These are phyloP conservation scores for Chrysoporthe deuterocubensis DNA, from an alignment of 2,329 filamentous ascomycete species.

Conservation along the genomic window DNA sequence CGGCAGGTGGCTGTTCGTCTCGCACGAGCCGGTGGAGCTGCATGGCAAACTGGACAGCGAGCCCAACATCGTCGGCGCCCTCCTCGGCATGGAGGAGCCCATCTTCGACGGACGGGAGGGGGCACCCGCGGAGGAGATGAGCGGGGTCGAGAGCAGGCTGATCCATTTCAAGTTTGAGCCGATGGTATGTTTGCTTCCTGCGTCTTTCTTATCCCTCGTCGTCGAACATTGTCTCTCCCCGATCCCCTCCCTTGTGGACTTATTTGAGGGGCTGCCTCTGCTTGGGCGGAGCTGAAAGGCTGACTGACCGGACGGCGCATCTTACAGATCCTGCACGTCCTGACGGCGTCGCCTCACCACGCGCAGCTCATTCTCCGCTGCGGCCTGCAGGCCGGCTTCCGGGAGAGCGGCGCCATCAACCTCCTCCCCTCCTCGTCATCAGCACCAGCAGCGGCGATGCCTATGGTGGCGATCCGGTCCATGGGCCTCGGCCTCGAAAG, in stretches of 20 bases:
- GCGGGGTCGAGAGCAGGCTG: slow-evolving; percentile 47
- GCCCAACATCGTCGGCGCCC: slow-evolving; percentile 30
- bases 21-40: slow-evolving; percentile 70
- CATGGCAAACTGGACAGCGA: slow-evolving; percentile 31
- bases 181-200: slow-evolving; percentile 64
- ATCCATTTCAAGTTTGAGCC: slow-evolving; percentile 94
- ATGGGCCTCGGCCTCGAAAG: slow-evolving; percentile 83
- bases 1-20: slow-evolving; percentile 85
- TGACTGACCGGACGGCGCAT: background rate
- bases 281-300: background rate
- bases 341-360: slow-evolving; percentile 74
- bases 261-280: too few relatives aligned
- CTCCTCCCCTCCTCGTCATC: slow-evolving; percentile 42
- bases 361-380: slow-evolving; percentile 77
- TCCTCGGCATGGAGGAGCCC: slow-evolving; percentile 46
- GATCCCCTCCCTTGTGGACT: background rate
- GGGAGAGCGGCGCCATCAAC: slow-evolving; percentile 85
- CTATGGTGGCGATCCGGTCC: slow-evolving; percentile 84
- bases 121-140: slow-evolving; percentile 29
- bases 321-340: slow-evolving; percentile 82
- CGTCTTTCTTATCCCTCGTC: background rate
- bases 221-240: too few relatives aligned
- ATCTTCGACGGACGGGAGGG: slow-evolving; percentile 29
- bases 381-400: slow-evolving; percentile 81
- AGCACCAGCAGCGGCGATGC: slow-evolving; percentile 47